phyloP scores from a whole-genome alignment of 2,329 filamentous ascomycete species.

The Bipolaris zeicola region DNA sequence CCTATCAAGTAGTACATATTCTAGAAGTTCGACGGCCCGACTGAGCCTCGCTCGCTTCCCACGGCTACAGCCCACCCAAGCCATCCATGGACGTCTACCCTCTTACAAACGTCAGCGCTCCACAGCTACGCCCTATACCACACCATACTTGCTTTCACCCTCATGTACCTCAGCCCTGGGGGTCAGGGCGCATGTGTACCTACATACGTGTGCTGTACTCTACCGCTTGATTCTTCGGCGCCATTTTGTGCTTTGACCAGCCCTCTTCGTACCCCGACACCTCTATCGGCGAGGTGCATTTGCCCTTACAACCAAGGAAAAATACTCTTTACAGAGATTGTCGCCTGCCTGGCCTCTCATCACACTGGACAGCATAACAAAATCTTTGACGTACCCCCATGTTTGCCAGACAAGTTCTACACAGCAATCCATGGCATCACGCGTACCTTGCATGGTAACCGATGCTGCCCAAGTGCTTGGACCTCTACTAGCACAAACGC shows the following conservation, averaged over 20 bases:
- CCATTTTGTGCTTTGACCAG: neutral
- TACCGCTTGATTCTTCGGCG: too few species aligned
- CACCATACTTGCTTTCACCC: neutral
- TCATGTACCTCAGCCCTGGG: neutral
- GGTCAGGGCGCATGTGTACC: too few species aligned
- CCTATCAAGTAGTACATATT: neutral
- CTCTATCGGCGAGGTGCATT: slow-evolving; percentile 5
- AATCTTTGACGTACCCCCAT: neutral
- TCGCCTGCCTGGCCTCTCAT: neutral
- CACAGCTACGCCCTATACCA: neutral
- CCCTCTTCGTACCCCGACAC: neutral
- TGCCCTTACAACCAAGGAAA: slow-evolving; percentile 6
- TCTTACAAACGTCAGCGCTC: neutral
- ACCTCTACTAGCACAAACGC: neutral
- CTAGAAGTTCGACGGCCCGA: slow-evolving; percentile 14
- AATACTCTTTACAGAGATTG: neutral
- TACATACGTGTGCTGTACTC: too few species aligned
- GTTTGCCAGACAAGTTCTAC: neutral
- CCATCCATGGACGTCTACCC: neutral
- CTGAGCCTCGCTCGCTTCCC: slow-evolving; percentile 6
- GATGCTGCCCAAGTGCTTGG: neutral
- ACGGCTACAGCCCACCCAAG: neutral
- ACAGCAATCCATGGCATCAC: neutral
- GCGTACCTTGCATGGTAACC: neutral
- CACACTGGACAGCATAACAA: neutral